Conservation (phyloP, 2,329 filamentous ascomycete species). For the Claviceps sp. region DNA sequence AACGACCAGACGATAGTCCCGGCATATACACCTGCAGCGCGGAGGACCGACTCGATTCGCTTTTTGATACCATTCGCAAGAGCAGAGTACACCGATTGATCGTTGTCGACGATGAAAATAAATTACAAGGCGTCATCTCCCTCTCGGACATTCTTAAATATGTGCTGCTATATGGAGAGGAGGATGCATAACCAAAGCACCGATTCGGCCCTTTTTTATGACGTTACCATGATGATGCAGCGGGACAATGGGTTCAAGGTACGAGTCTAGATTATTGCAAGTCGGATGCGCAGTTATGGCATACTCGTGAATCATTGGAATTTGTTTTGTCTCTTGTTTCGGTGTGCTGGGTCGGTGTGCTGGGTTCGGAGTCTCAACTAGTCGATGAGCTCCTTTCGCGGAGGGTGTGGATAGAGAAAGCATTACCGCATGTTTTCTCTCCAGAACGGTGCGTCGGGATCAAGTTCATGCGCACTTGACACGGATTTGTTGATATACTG, state of each 20-base stretch:
- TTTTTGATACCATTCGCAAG: slow-evolving; percentile 93
- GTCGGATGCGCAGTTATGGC: slow-evolving; percentile 1
- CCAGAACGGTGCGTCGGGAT: neutral
- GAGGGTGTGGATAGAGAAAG: neutral
- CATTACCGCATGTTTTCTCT: neutral
- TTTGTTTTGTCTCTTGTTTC: neutral
- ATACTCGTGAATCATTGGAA: neutral
- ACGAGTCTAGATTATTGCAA: neutral
- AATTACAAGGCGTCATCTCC: slow-evolving; percentile 78
- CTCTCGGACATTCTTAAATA: slow-evolving; percentile 95
- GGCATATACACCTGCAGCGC: slow-evolving; percentile 94
- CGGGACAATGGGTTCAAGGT: neutral
- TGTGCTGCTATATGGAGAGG: slow-evolving; percentile 69
- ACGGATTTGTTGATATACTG: slow-evolving; percentile 1
- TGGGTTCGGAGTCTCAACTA: slow-evolving; percentile 2
- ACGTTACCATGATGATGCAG: neutral
- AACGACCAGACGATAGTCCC: slow-evolving; percentile 78
- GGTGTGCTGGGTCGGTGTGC: slow-evolving; percentile 3
- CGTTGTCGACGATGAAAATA: slow-evolving; percentile 80
- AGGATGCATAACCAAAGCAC: slow-evolving; percentile 23
- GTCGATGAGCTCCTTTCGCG: neutral
- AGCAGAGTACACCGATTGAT: slow-evolving; percentile 88
- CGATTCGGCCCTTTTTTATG: neutral
- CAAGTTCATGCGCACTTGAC: neutral
- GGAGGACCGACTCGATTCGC: slow-evolving; percentile 83